Evolutionary conservation across 768 basidiomycete species (phyloP), one percentile per base, ranked within the genome.

Genomic region (Russula brevipes): DNA sequence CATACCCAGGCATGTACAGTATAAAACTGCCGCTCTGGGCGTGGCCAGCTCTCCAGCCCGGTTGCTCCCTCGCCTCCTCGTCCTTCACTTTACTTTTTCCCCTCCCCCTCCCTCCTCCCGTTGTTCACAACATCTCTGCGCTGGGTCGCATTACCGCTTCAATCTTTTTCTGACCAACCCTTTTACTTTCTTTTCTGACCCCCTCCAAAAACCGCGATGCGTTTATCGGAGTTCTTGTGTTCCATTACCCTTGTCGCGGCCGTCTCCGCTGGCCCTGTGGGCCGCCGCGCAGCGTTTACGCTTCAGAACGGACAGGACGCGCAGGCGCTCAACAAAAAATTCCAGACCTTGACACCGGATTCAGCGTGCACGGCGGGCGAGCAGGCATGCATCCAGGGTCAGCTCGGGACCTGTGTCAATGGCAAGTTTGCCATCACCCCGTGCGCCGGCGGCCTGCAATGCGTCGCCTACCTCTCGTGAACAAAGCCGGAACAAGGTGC

Each of bases 321-420:
- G 19, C 67, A 72, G 53, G 64, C 65, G 10, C 66, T 70, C 30
- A 72, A 72, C 56, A n/a, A 2, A 3, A 51, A 69, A 31, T 71
- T 71, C 65, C 24, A 56, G 24, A 52, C 57, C 4, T 53, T 71
- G n/a, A 55, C 63, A 10, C n/a, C 66, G 8, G 74, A 54, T 72
- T 76, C 60, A 68, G 67, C 68, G 50, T 78, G 65, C 69, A 78
- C 45, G 67, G 71, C 49, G 69, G 79, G 77, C 71, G 68, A 70
- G 60, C 30, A 61, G 19, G 60, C 62, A 24, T 66, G 63, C 63
- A 51, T 69, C 16, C 1, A 54, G 7, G 64, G 59, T 46, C 39
- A 57, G 30, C 57, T 70, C 47, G 71, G 66, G 9, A 59, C 64
- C 16, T 76, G 74, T 57, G 65, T 36, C 36, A 41, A 41, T 50